Percentiles rank a stretch among this genome's conserved stretches.
phyloP scores from a whole-genome alignment of 176 grass and related monocot species.

The Cocos nucifera region DNA sequence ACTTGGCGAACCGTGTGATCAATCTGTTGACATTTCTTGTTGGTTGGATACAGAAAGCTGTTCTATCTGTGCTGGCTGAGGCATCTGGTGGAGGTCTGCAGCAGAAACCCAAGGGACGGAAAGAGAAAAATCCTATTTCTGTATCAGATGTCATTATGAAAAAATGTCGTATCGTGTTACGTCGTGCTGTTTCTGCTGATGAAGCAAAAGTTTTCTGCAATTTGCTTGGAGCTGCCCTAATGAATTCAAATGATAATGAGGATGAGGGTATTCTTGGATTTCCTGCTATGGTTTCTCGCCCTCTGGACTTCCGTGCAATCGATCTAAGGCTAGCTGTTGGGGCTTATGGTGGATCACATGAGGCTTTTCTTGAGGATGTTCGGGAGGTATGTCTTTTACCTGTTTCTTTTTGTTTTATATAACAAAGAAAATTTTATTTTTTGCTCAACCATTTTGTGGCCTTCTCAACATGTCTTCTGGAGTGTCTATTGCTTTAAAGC shows the following conservation, averaged over 20 bases:
- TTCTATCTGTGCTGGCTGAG: conserved; percentile 67
- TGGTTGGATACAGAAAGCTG: conserved; percentile 63
- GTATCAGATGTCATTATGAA: conserved; percentile 69
- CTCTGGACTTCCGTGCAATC: conserved; percentile 93
- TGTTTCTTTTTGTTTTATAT: conserved; percentile 8
- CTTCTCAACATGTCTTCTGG: too few species aligned
- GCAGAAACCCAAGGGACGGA: conserved; percentile 27
- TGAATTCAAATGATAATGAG: conserved; percentile 81
- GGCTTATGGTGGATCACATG: conserved; percentile 72
- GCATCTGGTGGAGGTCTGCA: conserved; percentile 37
- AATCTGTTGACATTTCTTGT: conserved; percentile 2
- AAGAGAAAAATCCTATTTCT: conserved; percentile 48
- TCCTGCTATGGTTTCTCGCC: conserved; percentile 90
- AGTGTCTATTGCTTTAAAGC: too few species aligned
- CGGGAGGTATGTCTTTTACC: conserved; percentile 54
- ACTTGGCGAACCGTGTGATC: too few species aligned
- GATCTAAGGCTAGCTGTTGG: conserved; percentile 88
- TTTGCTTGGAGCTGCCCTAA: conserved; percentile 81
- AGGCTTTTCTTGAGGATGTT: conserved; percentile 90
- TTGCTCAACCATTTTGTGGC: too few species aligned
- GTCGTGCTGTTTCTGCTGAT: conserved; percentile 59
- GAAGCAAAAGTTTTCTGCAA: conserved; percentile 86
- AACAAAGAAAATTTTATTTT: too few species aligned
- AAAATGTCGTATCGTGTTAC: conserved; percentile 67
- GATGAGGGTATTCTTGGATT: conserved; percentile 95